Evolutionary conservation across 108 stramenopile genomes (phyloP).

Genomic region (Schizochytrium sp.): DNA sequence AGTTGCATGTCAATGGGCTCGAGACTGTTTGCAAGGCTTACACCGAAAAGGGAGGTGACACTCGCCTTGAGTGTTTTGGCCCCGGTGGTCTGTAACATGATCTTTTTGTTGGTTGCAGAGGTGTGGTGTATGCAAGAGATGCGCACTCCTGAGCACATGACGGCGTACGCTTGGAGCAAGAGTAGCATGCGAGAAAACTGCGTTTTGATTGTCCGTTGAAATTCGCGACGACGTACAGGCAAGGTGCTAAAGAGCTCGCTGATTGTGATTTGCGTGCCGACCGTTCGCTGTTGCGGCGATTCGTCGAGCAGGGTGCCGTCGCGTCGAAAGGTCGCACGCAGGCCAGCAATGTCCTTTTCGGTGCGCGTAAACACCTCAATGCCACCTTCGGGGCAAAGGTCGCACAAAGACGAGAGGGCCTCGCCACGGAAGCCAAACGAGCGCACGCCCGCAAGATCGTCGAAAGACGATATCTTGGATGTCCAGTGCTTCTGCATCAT

Average conservation of each 20-base stretch:
- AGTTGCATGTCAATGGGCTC: neutral
- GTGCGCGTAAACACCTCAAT: constrained; percentile 37
- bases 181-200: constrained; percentile 34
- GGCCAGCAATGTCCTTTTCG: constrained; percentile 20
- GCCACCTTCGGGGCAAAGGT: constrained; percentile 32
- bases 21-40: neutral
- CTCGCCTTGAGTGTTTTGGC: constrained; percentile 22
- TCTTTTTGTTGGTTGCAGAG: neutral
- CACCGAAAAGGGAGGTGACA: neutral
- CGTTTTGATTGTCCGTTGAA: constrained; percentile 37
- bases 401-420: constrained; percentile 51
- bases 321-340: constrained; percentile 28
- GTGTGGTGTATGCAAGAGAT: constrained; percentile 32
- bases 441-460: neutral
- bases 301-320: constrained; percentile 19
- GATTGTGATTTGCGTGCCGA: constrained; percentile 45
- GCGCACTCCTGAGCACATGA: constrained; percentile 35
- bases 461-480: neutral
- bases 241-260: constrained; percentile 44
- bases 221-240: constrained; percentile 48
- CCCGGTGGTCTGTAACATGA: neutral
- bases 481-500: neutral
- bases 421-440: constrained; percentile 29
- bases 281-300: constrained; percentile 22
- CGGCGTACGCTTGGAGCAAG: constrained; percentile 45